These are phyloP conservation scores for Lizanozyma gosingica DNA, from an alignment of 1,139 yeast species.

Conservation along the genomic window DNA sequence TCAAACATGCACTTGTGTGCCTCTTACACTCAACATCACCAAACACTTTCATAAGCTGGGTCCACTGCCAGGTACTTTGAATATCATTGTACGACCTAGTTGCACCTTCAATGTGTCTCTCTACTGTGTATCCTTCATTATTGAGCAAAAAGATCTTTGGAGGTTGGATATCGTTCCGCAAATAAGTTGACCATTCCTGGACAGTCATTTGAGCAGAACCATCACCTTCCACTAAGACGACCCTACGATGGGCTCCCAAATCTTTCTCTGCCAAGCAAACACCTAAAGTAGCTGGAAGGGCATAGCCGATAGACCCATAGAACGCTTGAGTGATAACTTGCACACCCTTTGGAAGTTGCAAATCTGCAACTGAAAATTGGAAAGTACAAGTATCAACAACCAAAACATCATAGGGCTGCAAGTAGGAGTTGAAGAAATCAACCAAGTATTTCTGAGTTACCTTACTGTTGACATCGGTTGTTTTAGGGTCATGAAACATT, in stretches of 20 bases:
- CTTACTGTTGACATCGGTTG: neutral
- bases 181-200: slow-evolving; percentile 66
- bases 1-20: neutral
- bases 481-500: neutral
- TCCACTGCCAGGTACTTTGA: slow-evolving; percentile 74
- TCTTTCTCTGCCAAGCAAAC: slow-evolving; percentile 64
- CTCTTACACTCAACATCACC: slow-evolving; percentile 44
- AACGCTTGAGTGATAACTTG: slow-evolving; percentile 55
- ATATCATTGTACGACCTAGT: slow-evolving; percentile 72
- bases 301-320: slow-evolving; percentile 80
- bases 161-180: slow-evolving; percentile 49
- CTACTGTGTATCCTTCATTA: slow-evolving; percentile 82
- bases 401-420: slow-evolving; percentile 55
- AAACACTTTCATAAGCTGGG: slow-evolving; percentile 50
- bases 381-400: slow-evolving; percentile 75
- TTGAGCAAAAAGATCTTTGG: slow-evolving; percentile 56
- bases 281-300: slow-evolving; percentile 79
- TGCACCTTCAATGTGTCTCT: slow-evolving; percentile 75
- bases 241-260: slow-evolving; percentile 39
- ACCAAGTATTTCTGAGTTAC: slow-evolving; percentile 11
- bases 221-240: slow-evolving; percentile 73
- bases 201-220: slow-evolving; percentile 90
- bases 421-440: slow-evolving; percentile 23
- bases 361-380: slow-evolving; percentile 60
- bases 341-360: slow-evolving; percentile 44